Conservation (phyloP, 768 basidiomycete species). For the Lactifluus hygrophoroides region DNA sequence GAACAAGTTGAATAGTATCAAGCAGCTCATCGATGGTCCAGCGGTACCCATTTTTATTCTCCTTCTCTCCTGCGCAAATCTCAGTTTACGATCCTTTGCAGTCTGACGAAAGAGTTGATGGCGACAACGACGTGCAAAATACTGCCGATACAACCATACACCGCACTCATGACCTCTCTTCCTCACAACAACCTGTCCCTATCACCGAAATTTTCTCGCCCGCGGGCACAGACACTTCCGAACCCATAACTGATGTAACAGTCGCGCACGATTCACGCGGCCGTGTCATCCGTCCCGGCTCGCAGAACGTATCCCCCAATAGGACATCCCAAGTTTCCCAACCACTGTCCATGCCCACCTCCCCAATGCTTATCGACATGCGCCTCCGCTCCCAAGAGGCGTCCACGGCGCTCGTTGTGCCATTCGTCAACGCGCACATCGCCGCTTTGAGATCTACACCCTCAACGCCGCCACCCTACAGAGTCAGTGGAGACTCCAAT, state of each 20-base stretch:
- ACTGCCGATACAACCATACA: background rate
- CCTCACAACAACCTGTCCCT: background rate
- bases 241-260: constrained; percentile 11
- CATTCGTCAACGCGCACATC: constrained; percentile 4
- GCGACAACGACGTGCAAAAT: background rate
- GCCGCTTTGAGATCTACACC: background rate
- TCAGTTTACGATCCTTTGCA: background rate
- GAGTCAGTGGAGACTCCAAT: background rate
- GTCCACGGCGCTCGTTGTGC: background rate
- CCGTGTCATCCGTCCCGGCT: background rate
- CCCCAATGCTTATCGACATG: background rate
- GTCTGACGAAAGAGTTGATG: background rate
- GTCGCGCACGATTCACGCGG: constrained; percentile 2
- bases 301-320: background rate
- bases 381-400: background rate
- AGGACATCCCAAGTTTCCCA: background rate
- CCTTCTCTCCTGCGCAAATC: background rate
- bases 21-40: background rate
- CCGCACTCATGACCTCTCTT: background rate
- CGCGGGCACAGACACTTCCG: background rate
- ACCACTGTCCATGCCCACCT: background rate
- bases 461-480: background rate
- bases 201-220: background rate
- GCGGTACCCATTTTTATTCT: background rate
- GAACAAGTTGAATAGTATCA: constrained; percentile 10